A percentile compares a stretch with the other conserved stretches of the same genome.
Evolutionary conservation across 202 grass and related monocot genomes (phyloP).

Genomic region (Carex arenaria): DNA sequence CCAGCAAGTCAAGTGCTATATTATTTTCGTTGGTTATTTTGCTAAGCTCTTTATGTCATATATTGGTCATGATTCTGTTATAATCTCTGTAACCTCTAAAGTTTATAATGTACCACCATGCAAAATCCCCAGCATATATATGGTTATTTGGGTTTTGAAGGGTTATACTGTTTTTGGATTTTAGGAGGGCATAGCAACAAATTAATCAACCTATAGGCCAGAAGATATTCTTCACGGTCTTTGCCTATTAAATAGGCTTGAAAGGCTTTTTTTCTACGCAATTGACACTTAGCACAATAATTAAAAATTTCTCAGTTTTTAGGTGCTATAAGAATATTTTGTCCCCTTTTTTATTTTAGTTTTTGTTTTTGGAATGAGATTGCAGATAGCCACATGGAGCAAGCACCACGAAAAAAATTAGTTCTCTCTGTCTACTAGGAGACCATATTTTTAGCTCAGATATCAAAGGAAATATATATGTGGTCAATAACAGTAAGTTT

Average conservation of each 20-base stretch:
- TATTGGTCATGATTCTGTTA: neutral
- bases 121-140: too few relatives aligned
- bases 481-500: constrained; percentile 68
- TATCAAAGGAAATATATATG: constrained; percentile 60
- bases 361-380: constrained; percentile 6
- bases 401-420: constrained; percentile 87
- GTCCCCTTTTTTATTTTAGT: constrained; percentile 11
- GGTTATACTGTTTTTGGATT: too few relatives aligned
- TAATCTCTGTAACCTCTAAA: too few relatives aligned
- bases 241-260: neutral
- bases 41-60: neutral
- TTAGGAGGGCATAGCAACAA: too few relatives aligned
- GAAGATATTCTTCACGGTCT: neutral
- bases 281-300: neutral
- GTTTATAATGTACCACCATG: too few relatives aligned
- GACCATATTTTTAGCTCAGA: constrained; percentile 77
- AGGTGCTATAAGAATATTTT: neutral
- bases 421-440: constrained; percentile 65
- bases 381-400: constrained; percentile 75
- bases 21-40: neutral
- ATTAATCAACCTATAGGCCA: neutral
- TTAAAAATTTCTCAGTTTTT: neutral
- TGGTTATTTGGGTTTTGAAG: too few relatives aligned
- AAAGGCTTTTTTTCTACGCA: neutral
- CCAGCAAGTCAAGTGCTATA: constrained; percentile 44